Evolutionary conservation across 768 basidiomycete species (phyloP).

Genomic region (Psilocybe azurescens): DNA sequence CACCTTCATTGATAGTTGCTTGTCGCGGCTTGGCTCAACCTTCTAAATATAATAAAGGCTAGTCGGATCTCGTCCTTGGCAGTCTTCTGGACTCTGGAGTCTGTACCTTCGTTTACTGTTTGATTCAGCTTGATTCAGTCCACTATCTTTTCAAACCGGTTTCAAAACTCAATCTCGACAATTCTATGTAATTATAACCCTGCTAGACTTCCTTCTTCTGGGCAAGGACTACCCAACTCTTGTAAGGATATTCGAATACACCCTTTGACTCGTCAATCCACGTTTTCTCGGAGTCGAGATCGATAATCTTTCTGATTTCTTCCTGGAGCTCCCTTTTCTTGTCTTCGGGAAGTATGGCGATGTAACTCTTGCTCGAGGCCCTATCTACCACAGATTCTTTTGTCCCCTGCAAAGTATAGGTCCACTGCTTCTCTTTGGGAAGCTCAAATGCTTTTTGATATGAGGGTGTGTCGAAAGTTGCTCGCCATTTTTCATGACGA

Average conservation of each 20-base stretch:
- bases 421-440: slow-evolving; percentile 61
- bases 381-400: slow-evolving; percentile 65
- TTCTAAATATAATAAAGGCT: background rate
- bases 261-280: slow-evolving; percentile 82
- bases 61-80: too few relatives aligned
- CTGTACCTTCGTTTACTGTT: too few relatives aligned
- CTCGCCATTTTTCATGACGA: slow-evolving; percentile 76
- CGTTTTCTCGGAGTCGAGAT: slow-evolving; percentile 61
- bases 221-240: slow-evolving; percentile 62
- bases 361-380: slow-evolving; percentile 85
- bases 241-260: slow-evolving; percentile 82
- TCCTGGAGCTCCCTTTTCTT: slow-evolving; percentile 57
- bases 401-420: slow-evolving; percentile 56
- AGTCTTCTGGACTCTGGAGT: too few relatives aligned
- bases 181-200: too few relatives aligned
- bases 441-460: slow-evolving; percentile 67
- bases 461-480: slow-evolving; percentile 63
- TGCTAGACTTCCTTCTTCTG: slow-evolving; percentile 31
- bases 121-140: too few relatives aligned
- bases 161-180: too few relatives aligned
- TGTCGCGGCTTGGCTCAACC: background rate
- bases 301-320: slow-evolving; percentile 59
- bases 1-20: background rate
- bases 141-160: too few relatives aligned
- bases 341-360: slow-evolving; percentile 64